Percentiles rank a stretch among this genome's conserved stretches.
Conservation (phyloP, 345 rosid genomes). For the Salix purpurea region DNA sequence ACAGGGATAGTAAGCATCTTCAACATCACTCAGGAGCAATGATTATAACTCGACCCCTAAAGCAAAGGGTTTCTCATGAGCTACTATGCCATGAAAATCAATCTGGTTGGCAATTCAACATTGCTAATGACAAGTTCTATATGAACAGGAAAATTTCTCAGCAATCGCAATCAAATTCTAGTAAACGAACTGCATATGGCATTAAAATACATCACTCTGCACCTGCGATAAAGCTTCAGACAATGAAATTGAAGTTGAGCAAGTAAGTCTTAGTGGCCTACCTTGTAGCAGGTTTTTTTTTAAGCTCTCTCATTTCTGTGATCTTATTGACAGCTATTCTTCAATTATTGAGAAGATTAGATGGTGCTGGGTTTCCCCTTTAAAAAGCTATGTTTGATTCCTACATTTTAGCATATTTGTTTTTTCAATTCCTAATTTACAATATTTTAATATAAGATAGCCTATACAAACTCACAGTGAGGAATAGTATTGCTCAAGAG, state of each 20-base stretch:
- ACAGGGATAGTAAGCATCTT: constrained; percentile 55
- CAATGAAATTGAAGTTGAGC: constrained; percentile 89
- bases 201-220: constrained; percentile 85
- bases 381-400: neutral
- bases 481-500: neutral
- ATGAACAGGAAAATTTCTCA: constrained; percentile 80
- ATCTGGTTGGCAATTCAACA: constrained; percentile 80
- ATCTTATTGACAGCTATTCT: neutral
- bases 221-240: constrained; percentile 91
- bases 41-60: constrained; percentile 56
- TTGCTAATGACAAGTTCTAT: constrained; percentile 91
- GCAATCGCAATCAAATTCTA: constrained; percentile 72
- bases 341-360: neutral
- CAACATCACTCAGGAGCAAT: constrained; percentile 91
- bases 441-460: neutral
- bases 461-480: neutral
- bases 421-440: neutral
- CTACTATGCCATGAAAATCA: constrained; percentile 38
- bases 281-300: neutral
- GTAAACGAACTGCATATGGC: constrained; percentile 67
- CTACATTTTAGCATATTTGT: neutral
- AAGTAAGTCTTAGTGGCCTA: constrained; percentile 53
- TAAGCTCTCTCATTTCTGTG: neutral
- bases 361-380: neutral
- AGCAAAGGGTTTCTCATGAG: constrained; percentile 49